Conservation (phyloP, 371 early-diverging fungal genomes). For the Blakeslea trispora region DNA sequence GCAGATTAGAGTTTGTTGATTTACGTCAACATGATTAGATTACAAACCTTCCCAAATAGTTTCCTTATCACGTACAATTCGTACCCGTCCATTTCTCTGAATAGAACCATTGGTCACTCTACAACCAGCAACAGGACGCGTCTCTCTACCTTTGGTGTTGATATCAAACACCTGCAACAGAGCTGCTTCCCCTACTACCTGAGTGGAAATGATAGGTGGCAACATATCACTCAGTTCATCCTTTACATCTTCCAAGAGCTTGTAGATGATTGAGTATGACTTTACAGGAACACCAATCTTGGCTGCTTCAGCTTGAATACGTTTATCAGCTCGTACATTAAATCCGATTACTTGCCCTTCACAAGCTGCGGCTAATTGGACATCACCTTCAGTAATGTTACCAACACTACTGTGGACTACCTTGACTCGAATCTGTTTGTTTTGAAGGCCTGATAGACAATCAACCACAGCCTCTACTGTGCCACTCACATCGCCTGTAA, state of each 20-base stretch:
- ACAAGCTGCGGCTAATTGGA: conserved; percentile 70
- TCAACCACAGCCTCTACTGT: conserved; percentile 90
- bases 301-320: conserved; percentile 65
- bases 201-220: conserved; percentile 74
- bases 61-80: conserved; percentile 68
- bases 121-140: conserved; percentile 84
- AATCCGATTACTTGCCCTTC: conserved; percentile 81
- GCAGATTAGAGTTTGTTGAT: not conserved
- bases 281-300: conserved; percentile 65
- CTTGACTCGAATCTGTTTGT: conserved; percentile 72
- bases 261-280: conserved; percentile 85
- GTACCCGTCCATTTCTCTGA: conserved; percentile 57
- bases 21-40: not conserved
- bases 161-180: conserved; percentile 82
- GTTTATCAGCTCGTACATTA: conserved; percentile 83
- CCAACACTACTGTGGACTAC: conserved; percentile 87
- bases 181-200: conserved; percentile 88
- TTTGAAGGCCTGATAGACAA: conserved; percentile 75
- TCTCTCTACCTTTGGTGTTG: conserved; percentile 67
- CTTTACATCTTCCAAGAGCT: conserved; percentile 87
- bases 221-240: conserved; percentile 73
- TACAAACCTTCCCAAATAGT: conserved; percentile 69
- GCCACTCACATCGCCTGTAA: conserved; percentile 92
- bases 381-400: conserved; percentile 77
- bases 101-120: conserved; percentile 79